These are phyloP conservation scores for Chlorociboria aeruginascens DNA, from an alignment of 495 filamentous ascomycete genomes.

Conservation along the genomic window DNA sequence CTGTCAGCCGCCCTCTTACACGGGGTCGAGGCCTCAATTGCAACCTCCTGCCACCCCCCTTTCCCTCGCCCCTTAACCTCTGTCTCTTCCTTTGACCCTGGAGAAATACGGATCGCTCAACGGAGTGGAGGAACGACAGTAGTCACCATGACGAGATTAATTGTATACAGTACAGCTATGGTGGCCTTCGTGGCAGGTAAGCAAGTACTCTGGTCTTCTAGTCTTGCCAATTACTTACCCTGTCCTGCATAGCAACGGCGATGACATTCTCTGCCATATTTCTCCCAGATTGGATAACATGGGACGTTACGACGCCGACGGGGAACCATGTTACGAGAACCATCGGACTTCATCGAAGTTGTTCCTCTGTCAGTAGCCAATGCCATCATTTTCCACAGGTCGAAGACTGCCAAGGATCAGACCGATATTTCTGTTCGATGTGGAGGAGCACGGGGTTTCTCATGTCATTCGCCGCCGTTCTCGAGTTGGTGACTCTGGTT, in stretches of 20 bases:
- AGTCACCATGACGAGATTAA: constrained; percentile 23
- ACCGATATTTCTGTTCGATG: constrained; percentile 73
- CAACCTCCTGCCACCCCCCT: neutral
- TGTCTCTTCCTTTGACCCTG: neutral
- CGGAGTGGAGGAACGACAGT: neutral
- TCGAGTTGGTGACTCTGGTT: constrained; percentile 64
- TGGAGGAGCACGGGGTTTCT: constrained; percentile 83
- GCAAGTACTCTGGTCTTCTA: constrained; percentile 8
- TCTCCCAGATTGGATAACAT: constrained; percentile 71
- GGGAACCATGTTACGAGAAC: constrained; percentile 47
- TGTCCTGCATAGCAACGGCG: constrained; percentile 47
- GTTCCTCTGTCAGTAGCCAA: constrained; percentile 34
- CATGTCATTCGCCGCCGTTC: constrained; percentile 66
- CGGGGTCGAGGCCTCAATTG: neutral
- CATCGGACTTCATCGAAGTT: constrained; percentile 71
- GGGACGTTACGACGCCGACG: constrained; percentile 42
- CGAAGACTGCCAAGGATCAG: constrained; percentile 57
- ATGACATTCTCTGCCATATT: constrained; percentile 66
- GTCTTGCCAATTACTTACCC: neutral
- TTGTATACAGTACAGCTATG: constrained; percentile 39
- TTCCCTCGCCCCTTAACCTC: neutral
- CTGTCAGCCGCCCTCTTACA: neutral
- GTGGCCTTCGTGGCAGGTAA: constrained; percentile 41
- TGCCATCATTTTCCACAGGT: constrained; percentile 44
- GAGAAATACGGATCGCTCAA: neutral